Evolutionary conservation across 2,329 filamentous ascomycete genomes (phyloP), one percentile per base, ranked within the genome.

Genomic region (Fusarium decemcellulare): DNA sequence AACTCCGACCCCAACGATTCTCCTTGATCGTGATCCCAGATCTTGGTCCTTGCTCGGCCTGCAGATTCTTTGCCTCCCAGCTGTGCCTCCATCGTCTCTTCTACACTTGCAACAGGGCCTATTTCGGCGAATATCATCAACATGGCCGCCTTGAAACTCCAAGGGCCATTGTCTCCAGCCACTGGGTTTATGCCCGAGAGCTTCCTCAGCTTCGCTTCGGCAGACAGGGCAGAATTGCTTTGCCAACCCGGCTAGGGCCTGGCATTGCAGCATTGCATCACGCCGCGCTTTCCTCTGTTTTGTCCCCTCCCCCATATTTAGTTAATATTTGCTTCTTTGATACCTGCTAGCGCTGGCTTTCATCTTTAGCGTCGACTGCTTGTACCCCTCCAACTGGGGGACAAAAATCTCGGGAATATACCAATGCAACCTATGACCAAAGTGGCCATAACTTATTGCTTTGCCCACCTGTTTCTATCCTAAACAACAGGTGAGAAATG

Each of bases 271-370:
- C 34, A 69, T 69, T 67, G 56, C 61, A 68, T 66, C 65, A 63
- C 63, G 52, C 30, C 37, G 47, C 36, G 46, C 30, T 51, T 39
- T 27, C 52, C 53, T 37, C 30, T 43, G 32, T n/a, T 23, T 34
- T 8, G 27, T 34, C 40, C 43, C 52, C 34, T 50, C 39, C 36
- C 44, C 44, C 42, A 56, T 50, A 16, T 42, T 43, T 61, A 39
- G 57, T 59, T 54, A 43, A 51, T 61, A 52, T 66, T 71, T 65
- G 47, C 65, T 71, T 63, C 56, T 71, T 66, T 62, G 32, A 69
- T 47, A 39, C n/a, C 34, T 60, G 36, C 59, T 73, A 73, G 71
- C 66, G 70, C 68, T 59, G 46, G 51, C 23, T 16, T 63, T 50
- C 39, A 52, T 57, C 46, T 65, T 60, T 68, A 63, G 71, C 55